Evolutionary conservation across 495 filamentous ascomycete species (phyloP).

Genomic region (Cladorrhinum samala): DNA sequence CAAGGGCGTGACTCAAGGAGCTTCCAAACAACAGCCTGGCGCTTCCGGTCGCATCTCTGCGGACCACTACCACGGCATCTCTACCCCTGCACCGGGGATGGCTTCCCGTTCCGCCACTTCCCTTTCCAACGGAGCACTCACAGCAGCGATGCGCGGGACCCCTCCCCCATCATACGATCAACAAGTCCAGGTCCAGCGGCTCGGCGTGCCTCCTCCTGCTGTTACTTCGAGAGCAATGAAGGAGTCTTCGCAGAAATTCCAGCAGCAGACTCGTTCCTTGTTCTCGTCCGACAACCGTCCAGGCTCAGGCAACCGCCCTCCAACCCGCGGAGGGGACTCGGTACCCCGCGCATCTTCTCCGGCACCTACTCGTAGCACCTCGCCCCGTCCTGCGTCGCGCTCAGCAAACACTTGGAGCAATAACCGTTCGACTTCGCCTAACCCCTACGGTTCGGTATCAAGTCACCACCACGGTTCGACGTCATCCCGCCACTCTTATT

Average conservation of each 20-base stretch:
- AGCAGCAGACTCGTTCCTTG: conserved; percentile 75
- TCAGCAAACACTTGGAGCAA: no score
- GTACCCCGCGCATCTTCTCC: conserved; percentile 52
- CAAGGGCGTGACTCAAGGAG: conserved; percentile 59
- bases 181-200: conserved; percentile 61
- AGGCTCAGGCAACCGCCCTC: conserved; percentile 20
- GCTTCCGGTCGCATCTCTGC: conserved; percentile 74
- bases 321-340: conserved; percentile 17
- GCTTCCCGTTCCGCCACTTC: conserved; percentile 27
- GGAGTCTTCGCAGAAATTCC: conserved; percentile 80
- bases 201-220: conserved; percentile 86
- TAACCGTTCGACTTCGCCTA: neutral
- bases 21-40: conserved; percentile 12
- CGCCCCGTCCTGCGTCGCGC: neutral
- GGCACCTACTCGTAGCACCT: conserved; percentile 27
- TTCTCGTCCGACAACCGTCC: conserved; percentile 52
- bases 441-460: neutral
- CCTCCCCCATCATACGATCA: conserved; percentile 84
- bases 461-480: neutral
- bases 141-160: conserved; percentile 55
- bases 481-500: neutral
- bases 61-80: conserved; percentile 85
- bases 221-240: conserved; percentile 92
- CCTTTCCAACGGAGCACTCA: conserved; percentile 37
- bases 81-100: conserved; percentile 63